Conservation (phyloP, 305 asterid genomes). For the Withania somnifera region DNA sequence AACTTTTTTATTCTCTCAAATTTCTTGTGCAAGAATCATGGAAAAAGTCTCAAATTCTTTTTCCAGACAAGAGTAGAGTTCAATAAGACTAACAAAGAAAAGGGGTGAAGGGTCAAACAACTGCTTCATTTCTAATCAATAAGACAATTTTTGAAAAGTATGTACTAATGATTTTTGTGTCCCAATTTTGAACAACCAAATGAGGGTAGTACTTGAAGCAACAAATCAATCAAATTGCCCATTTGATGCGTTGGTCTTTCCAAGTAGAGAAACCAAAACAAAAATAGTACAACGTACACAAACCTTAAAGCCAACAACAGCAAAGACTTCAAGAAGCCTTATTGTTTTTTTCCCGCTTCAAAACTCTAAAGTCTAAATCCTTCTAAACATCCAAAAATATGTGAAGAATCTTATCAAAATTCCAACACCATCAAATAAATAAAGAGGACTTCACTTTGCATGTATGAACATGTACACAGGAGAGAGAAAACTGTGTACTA, state of each 20-base stretch:
- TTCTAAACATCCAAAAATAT: background rate
- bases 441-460: background rate
- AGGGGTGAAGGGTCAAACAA: background rate
- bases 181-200: background rate
- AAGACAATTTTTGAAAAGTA: background rate
- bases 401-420: background rate
- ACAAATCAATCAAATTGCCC: background rate
- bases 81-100: background rate
- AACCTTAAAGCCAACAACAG: conserved; percentile 4
- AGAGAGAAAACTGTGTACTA: background rate
- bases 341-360: background rate
- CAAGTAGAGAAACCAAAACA: background rate
- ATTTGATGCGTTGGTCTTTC: background rate
- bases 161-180: background rate
- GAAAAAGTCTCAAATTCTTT: background rate
- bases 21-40: background rate
- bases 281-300: background rate
- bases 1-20: background rate
- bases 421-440: background rate
- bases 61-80: background rate
- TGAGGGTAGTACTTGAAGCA: too few relatives aligned
- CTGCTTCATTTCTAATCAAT: background rate
- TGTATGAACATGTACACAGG: background rate
- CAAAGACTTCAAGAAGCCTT: background rate
- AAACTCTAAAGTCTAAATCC: background rate